phyloP scores from a whole-genome alignment of 257 asterid genomes.

The Hygrophila difformis region DNA sequence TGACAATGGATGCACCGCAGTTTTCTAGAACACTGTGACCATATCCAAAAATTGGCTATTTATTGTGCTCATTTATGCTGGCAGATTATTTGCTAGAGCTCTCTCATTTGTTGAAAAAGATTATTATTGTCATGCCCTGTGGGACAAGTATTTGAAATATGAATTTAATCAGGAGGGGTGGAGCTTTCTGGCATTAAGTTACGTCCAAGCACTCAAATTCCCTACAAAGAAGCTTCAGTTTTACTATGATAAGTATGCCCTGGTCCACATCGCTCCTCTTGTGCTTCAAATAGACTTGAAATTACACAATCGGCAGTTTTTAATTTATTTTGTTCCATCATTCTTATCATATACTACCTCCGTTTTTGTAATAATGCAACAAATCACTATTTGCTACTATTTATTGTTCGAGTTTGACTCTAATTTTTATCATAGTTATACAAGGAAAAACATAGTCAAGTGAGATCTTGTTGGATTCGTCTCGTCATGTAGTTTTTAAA shows the following conservation, averaged over 20 bases:
- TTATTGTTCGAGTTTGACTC: too few relatives aligned
- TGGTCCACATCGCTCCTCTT: not conserved
- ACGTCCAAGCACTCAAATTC: conserved; percentile 63
- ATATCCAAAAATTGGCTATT: conserved; percentile 11
- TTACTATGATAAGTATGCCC: conserved; percentile 64
- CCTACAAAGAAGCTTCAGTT: conserved; percentile 67
- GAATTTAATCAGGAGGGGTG: conserved; percentile 66
- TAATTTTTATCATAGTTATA: too few relatives aligned
- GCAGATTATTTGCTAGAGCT: conserved; percentile 76
- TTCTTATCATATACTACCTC: too few relatives aligned
- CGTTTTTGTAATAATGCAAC: too few relatives aligned
- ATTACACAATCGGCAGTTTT: too few relatives aligned
- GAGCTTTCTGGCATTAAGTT: conserved; percentile 67
- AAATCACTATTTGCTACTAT: too few relatives aligned
- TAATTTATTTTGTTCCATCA: too few relatives aligned
- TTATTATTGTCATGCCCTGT: conserved; percentile 65
- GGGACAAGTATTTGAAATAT: conserved; percentile 83
- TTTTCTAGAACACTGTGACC: conserved; percentile 9
- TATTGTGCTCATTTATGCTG: conserved; percentile 12
- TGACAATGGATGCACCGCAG: too few relatives aligned
- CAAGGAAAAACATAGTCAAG: too few relatives aligned
- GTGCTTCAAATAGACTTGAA: not conserved
- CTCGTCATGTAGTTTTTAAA: too few relatives aligned
- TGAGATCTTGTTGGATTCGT: too few relatives aligned
- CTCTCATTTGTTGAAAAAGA: conserved; percentile 68